Percentiles rank a stretch among this genome's conserved stretches.
Evolutionary conservation across 176 grass and related monocot species (phyloP).

Genomic region (Thinopyrum elongatum): DNA sequence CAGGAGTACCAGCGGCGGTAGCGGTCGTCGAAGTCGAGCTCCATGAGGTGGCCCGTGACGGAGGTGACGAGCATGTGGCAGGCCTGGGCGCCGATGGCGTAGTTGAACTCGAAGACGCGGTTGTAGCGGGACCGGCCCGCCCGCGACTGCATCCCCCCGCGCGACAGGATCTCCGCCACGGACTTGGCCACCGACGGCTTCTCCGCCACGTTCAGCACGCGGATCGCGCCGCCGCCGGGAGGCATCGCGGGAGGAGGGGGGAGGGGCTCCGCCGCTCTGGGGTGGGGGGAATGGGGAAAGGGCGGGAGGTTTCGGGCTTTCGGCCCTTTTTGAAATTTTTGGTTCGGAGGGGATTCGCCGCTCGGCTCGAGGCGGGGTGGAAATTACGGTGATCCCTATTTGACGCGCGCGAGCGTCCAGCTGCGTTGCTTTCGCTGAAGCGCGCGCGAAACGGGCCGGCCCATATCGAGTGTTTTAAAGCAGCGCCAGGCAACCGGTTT

Average conservation of each 20-base stretch:
- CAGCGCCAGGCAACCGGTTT: no score
- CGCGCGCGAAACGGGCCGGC: no score
- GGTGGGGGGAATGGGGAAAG: neutral
- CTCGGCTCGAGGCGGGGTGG: no score
- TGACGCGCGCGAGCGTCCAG: no score
- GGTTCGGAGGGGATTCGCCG: neutral
- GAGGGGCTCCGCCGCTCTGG: neutral
- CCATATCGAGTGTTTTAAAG: no score
- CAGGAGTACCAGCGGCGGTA: slow-evolving; percentile 91
- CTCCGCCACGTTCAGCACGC: slow-evolving; percentile 94
- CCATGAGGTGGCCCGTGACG: slow-evolving; percentile 98
- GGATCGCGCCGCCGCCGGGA: slow-evolving; percentile 44
- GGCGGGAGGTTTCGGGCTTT: slow-evolving; percentile 44
- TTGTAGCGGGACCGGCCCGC: slow-evolving; percentile 78
- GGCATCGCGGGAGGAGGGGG: slow-evolving; percentile 25
- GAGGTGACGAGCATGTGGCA: slow-evolving; percentile 90
- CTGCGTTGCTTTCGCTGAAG: no score
- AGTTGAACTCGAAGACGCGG: slow-evolving; percentile 89
- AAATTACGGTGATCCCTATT: no score
- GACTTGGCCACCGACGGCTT: slow-evolving; percentile 92
- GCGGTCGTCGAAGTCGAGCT: slow-evolving; percentile 89
- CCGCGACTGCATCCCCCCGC: slow-evolving; percentile 62
- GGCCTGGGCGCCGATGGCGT: slow-evolving; percentile 48
- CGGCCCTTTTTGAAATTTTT: slow-evolving; percentile 32
- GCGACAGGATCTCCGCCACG: slow-evolving; percentile 85